A percentile compares a stretch with the other conserved stretches of the same genome.
phyloP scores from a whole-genome alignment of 75 land plant species.

The Picea sitchensis region DNA sequence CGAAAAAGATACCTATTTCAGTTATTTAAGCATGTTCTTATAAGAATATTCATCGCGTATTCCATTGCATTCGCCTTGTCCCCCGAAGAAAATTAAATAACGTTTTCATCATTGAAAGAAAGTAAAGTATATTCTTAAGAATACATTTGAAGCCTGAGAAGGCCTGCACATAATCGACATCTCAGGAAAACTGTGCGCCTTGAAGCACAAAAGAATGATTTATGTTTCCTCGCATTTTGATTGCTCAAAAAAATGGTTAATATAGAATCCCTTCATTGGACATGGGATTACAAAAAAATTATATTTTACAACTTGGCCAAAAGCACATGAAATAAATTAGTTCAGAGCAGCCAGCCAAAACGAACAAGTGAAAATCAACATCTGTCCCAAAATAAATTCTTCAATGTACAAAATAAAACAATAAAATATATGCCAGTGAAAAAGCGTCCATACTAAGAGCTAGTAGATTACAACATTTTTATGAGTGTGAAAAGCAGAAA shows the following conservation, averaged over 20 bases:
- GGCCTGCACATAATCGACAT: constrained; percentile 4
- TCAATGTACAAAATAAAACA: constrained; percentile 9
- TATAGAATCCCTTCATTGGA: constrained; percentile 8
- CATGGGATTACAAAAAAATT: constrained; percentile 11
- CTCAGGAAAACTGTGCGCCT: constrained; percentile 3
- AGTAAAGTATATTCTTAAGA: background rate
- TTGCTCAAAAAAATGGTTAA: constrained; percentile 5
- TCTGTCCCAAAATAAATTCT: constrained; percentile 10
- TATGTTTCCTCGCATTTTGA: background rate
- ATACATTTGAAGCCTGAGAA: constrained; percentile 11
- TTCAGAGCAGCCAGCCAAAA: constrained; percentile 4
- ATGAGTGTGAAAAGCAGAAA: background rate
- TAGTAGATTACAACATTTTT: constrained; percentile 11
- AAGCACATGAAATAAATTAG: constrained; percentile 8
- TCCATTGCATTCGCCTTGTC: background rate
- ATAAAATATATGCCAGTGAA: constrained; percentile 8
- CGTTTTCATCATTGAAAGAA: background rate
- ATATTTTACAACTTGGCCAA: constrained; percentile 11
- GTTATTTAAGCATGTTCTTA: background rate
- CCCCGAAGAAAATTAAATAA: background rate
- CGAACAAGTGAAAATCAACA: background rate
- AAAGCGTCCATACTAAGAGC: constrained; percentile 5
- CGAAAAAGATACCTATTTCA: background rate
- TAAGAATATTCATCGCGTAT: background rate
- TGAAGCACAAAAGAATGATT: constrained; percentile 4